Percentiles rank a stretch among this genome's conserved stretches.
These are phyloP conservation scores for Clarkia xantiana DNA, from an alignment of 345 rosid species.

Conservation along the genomic window DNA sequence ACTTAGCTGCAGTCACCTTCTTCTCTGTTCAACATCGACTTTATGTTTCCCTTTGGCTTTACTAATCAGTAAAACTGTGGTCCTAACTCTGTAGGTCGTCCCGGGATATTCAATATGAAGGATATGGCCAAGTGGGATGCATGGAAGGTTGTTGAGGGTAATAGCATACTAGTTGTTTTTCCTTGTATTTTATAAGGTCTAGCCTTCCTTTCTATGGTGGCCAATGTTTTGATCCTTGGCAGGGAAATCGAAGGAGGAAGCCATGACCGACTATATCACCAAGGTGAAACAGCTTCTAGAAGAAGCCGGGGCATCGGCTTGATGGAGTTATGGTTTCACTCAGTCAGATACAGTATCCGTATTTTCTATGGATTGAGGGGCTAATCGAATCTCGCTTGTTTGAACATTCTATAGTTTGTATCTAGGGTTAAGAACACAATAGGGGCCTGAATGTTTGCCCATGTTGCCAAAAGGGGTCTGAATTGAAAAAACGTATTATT, in stretches of 20 bases:
- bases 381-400: background rate
- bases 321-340: background rate
- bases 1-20: background rate
- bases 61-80: background rate
- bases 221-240: background rate
- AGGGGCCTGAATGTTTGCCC: no score
- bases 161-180: background rate
- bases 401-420: background rate
- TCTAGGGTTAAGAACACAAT: no score
- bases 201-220: no score
- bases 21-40: no score
- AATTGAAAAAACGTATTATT: no score
- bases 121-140: constrained; percentile 24
- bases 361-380: background rate
- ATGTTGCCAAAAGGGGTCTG: no score
- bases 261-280: constrained; percentile 17
- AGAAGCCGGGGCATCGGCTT: background rate
- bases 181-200: background rate
- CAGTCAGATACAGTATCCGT: background rate
- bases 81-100: constrained; percentile 8
- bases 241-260: constrained; percentile 18
- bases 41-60: background rate
- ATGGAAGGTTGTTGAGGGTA: constrained; percentile 19
- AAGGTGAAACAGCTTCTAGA: constrained; percentile 18
- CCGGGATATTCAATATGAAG: constrained; percentile 9